These are phyloP conservation scores for Blastocystis sp. DNA, from an alignment of 352 stramenopile species.

Conservation along the genomic window DNA sequence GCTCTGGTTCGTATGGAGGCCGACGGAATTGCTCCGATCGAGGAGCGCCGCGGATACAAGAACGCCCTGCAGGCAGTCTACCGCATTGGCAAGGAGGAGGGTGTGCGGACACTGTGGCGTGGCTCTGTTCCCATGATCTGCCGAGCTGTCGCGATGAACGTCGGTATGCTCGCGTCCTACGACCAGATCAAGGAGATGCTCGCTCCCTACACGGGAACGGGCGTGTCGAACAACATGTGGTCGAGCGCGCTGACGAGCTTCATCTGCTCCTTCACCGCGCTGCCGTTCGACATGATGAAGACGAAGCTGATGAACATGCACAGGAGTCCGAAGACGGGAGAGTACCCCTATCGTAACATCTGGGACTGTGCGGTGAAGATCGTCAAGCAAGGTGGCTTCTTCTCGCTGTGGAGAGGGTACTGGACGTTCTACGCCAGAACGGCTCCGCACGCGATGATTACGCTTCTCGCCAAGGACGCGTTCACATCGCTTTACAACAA, in stretches of 20 bases:
- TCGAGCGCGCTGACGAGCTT: conserved; percentile 91
- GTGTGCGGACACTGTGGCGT: conserved; percentile 86
- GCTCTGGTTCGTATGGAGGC: conserved; percentile 95
- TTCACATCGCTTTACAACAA: conserved; percentile 71
- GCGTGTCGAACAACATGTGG: conserved; percentile 67
- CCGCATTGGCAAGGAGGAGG: conserved; percentile 85
- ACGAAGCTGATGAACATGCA: conserved; percentile 97
- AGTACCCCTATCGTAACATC: conserved; percentile 91
- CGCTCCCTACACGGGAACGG: conserved; percentile 49
- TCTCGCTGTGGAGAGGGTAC: conserved; percentile 94
- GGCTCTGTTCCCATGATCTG: conserved; percentile 89
- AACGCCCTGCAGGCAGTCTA: conserved; percentile 95
- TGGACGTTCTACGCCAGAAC: conserved; percentile 96
- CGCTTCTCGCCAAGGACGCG: conserved; percentile 92
- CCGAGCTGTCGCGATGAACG: conserved; percentile 96
- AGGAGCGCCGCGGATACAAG: conserved; percentile 94
- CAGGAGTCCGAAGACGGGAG: conserved; percentile 84
- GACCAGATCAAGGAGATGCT: conserved; percentile 85
- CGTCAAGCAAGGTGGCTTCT: conserved; percentile 89
- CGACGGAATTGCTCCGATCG: conserved; percentile 88
- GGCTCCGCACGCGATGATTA: conserved; percentile 98
- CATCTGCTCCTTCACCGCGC: conserved; percentile 92
- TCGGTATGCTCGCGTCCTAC: conserved; percentile 98
- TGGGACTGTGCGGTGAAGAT: conserved; percentile 92
- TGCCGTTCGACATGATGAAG: conserved; percentile 98